These are phyloP conservation scores for Tilletia horrida DNA, from an alignment of 1,284 basidiomycete genomes.

Conservation along the genomic window DNA sequence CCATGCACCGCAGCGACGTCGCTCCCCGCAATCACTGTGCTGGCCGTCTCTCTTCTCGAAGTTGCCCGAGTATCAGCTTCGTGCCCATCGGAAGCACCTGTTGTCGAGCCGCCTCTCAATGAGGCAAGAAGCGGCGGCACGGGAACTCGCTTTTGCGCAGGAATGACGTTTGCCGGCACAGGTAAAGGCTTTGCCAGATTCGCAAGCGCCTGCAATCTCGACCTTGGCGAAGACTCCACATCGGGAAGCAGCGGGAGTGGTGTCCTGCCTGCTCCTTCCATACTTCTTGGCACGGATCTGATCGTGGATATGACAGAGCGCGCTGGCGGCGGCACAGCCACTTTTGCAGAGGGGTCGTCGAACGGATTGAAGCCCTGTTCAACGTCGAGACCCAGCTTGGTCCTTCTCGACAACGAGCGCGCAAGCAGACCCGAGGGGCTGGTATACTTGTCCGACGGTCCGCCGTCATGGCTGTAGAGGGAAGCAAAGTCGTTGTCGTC, in stretches of 20 bases:
- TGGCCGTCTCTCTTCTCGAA: not conserved
- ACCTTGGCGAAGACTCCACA: not conserved
- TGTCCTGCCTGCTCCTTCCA: not conserved
- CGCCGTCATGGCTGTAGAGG: not conserved
- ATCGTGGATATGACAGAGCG: not conserved
- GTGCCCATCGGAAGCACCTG: too few relatives aligned
- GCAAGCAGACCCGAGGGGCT: not conserved
- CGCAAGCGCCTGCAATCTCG: not conserved
- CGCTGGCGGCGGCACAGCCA: not conserved
- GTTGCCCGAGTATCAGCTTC: too few relatives aligned
- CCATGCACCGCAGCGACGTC: too few relatives aligned
- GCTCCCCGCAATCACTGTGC: not conserved
- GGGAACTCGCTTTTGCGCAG: conserved; percentile 8
- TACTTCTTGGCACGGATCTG: not conserved
- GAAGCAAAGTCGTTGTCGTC: not conserved
- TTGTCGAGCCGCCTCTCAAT: too few relatives aligned
- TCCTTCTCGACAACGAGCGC: conserved; percentile 6
- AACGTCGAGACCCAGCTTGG: not conserved
- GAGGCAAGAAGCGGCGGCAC: not conserved
- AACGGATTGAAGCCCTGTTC: not conserved
- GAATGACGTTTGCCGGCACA: not conserved
- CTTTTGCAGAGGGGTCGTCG: not conserved
- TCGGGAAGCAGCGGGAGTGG: not conserved
- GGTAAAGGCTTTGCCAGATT: not conserved
- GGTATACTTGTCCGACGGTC: not conserved